Evolutionary conservation across 225 moss, liverwort and hornwort genomes (phyloP), one percentile per base, ranked within the genome.

Genomic region (Ulota crispa): DNA sequence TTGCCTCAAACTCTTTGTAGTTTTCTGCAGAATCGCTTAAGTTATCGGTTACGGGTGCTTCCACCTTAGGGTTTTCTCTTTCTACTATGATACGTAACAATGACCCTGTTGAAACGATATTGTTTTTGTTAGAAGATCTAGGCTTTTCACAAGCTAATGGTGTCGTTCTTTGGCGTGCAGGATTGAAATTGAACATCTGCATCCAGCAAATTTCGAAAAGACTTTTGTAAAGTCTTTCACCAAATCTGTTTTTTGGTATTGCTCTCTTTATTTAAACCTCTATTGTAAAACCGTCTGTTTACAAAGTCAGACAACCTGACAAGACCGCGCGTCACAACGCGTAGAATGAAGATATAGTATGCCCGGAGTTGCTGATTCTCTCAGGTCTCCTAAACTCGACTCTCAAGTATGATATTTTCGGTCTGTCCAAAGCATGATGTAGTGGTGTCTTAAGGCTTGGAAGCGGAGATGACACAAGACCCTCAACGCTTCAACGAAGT

Each of bases 231-330:
- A 53, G 9, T 50, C 56, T 65, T 45, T 23, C 54, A 55, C 27
- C 43, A 41, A 59, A 78, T 73, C 73, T 57, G 54, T 70, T 68
- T 45, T 7, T 82, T 26, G 37, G 26, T 76, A 78, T 76, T 68
- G 42, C 26, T 85, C 27, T 85, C 19, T 78, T 28, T 81, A 60
- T 64, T 56, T 67, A 37, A 27, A 26, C 31, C 52, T 54, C 26
- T 73, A 36, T 85, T 85, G 70, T 81, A 88, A 56, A 47, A 65
- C 74, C 74, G 57, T 83, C 77, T 81, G 50, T 80, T 80, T 62
- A 80, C 77, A 73, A 73, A 84, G 77, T 77, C 45, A 27, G 77
- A 84, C 42, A 64, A 42, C 6, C 34, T 41, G 63, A 55, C 34
- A 32, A 72, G 6, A 15, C 45, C 15, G 45, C 52, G 50, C 39